phyloP scores from a whole-genome alignment of 345 rosid species.

The Schrenkiella parvula region DNA sequence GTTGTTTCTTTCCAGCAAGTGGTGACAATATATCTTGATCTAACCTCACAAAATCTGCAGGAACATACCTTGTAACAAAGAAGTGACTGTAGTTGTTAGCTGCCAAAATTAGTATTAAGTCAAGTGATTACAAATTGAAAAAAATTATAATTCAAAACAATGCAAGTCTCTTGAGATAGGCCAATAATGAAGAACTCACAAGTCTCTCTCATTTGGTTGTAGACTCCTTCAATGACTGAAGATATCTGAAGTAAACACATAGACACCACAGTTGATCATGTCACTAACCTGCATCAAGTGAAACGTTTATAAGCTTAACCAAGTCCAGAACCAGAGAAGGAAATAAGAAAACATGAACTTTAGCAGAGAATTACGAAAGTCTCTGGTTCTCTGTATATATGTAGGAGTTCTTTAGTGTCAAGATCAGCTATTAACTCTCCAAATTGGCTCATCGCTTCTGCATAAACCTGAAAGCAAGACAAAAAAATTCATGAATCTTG shows the following conservation, averaged over 20 bases:
- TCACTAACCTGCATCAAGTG: conserved; percentile 64
- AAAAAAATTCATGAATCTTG: neutral
- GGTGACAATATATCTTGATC: conserved; percentile 93
- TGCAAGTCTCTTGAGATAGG: neutral
- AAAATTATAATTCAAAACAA: neutral
- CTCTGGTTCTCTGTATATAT: conserved; percentile 91
- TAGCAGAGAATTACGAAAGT: conserved; percentile 61
- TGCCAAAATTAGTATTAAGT: conserved; percentile 27
- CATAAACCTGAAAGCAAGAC: conserved; percentile 58
- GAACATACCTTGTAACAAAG: conserved; percentile 59
- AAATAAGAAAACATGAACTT: neutral
- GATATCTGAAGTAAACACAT: conserved; percentile 61
- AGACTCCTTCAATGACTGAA: conserved; percentile 63
- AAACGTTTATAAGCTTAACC: neutral
- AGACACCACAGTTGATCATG: conserved; percentile 81
- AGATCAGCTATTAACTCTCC: conserved; percentile 84
- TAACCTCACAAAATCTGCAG: conserved; percentile 71
- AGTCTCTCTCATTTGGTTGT: conserved; percentile 47
- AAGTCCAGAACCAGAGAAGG: neutral
- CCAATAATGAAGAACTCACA: conserved; percentile 37
- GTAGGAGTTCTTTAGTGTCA: conserved; percentile 67
- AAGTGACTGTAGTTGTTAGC: conserved; percentile 77
- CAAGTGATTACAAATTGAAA: neutral
- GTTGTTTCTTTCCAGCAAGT: conserved; percentile 80
- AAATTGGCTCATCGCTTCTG: conserved; percentile 77